Evolutionary conservation across 1,139 yeast species (phyloP).

Genomic region (Taphrina deformans): DNA sequence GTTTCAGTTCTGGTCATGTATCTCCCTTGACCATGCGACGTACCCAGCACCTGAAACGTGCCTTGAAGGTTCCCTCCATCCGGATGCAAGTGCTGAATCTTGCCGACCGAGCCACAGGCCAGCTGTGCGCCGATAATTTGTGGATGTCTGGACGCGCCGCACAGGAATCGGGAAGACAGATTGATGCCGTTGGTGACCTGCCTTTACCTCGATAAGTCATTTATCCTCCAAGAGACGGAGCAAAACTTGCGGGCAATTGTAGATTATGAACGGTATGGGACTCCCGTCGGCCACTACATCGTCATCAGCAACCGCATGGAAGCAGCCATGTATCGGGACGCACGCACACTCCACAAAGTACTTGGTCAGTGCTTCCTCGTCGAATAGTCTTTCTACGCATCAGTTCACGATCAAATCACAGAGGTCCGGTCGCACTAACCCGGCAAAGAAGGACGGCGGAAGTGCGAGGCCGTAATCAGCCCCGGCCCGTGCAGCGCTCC

Average conservation of each 20-base stretch:
- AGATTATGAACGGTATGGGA: conserved; percentile 52
- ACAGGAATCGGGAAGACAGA: conserved; percentile 46
- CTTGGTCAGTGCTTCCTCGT: not conserved
- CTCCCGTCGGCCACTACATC: not conserved
- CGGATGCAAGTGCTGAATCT: conserved; percentile 47
- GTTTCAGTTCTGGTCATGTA: no score
- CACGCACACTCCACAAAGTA: not conserved
- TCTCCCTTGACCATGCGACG: no score
- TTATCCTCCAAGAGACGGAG: no score
- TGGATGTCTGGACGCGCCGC: conserved; percentile 46
- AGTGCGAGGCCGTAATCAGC: conserved; percentile 51
- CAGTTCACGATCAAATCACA: not conserved
- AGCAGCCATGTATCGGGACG: no score
- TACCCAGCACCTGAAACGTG: conserved; percentile 45
- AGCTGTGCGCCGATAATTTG: conserved; percentile 55
- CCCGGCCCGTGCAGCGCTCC: conserved; percentile 49
- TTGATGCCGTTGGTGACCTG: conserved; percentile 48
- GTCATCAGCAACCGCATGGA: not conserved
- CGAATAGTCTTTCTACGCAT: not conserved
- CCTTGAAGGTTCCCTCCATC: conserved; percentile 39
- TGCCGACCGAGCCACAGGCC: conserved; percentile 51
- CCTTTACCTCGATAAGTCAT: no score
- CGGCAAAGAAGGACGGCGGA: not conserved
- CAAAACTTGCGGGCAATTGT: conserved; percentile 56
- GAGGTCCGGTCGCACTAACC: no score